Evolutionary conservation across 768 basidiomycete genomes (phyloP), one percentile per base, ranked within the genome.

Genomic region (Hygrophorus pudorinus): DNA sequence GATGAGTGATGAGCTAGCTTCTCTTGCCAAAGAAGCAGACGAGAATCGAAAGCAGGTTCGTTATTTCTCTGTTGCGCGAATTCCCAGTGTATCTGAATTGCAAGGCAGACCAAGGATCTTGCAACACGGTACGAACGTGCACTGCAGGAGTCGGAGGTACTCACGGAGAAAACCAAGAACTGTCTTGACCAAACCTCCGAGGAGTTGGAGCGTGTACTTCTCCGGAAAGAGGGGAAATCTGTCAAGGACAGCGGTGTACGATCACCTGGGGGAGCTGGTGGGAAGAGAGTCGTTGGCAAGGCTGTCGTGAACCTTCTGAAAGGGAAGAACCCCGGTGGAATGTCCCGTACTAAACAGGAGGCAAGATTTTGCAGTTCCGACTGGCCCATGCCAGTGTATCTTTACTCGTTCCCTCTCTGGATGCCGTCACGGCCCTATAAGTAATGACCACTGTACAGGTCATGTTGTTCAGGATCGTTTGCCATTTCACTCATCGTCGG

Each of bases 141-240:
- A 12, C 66, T 98, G 21, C 81, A 85, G 55, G 96, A 99, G 47
- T 85, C 90, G 14, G 92, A 97, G 60, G 58, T 71, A 16, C 61
- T 73, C 28, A 91, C 89, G 46, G 94, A 97, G 42, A 97, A 96
- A 66, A 78, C 81, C 58, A 93, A 93, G 62, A 63, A 70, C 38
- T 80, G 92, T 2, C 75, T 96, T 44, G 94, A 98, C 51, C 62
- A 82, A 1, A 83, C 88, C 0, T 92, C 89, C 0, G 96, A 98
- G 63, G 96, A 98, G 57, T 70, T 98, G 29, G 94, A 96, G 59
- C 81, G 93, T 17, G 71, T 98, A 10, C 67, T 99, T 2, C 67
- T 98, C 7, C 82, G 89, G 60, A 98, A 98, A 61, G 93, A 97
- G 59, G 96, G 96, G 12, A 94, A 98, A 61, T 83, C 84, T 8